Base-by-base conservation (phyloP, 306 rosid genomes). In the Neltuma alba region DNA sequence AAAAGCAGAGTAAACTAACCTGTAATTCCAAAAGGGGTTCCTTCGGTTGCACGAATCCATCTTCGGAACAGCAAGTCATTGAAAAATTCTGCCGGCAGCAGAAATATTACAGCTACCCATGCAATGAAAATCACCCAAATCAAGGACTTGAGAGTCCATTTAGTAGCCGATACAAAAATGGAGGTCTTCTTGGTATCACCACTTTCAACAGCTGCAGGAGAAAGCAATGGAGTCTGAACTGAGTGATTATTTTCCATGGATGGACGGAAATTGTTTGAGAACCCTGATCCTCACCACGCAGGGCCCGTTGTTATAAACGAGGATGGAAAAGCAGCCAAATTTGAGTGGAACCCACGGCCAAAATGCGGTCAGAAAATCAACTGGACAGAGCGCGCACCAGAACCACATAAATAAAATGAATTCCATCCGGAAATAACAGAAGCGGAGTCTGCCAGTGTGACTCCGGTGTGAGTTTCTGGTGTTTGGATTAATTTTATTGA, bases 61-160 rank as follows among this genome's bases (percentile, higher is more conserved):
- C 73, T 76, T 9, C 36, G 0, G 23, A 83, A 70, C 41, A 86
- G 30, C 57, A 86, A 37, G 1, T 69, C 37, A 18, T 12, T 47
- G 25, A 79, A 82, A 62, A 81, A 82, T 5, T 84, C 71, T 6
- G 89, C 36, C 4, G 97, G 98, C 25, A 68, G 16, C 50, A 91
- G 57, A 83, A 91, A 92, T 18, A 85, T 82, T 10, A 89, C 70
- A 45, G 84, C 78, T 38, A 67, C 82, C 98, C 98, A 94, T 48
- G 73, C 72, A 55, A 78, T 44, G 41, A 94, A 90, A 58, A 92
- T 69, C 4, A 80, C 33, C 70, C 83, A 87, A 79, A 94, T 92
- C 42, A 78, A 41, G 73, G 9, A 62, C 86, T 84, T 88, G 64
- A 94, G 89, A 82, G 75, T 20, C 89, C 89, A 76, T 80, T 88